phyloP scores from a whole-genome alignment of 805 yeast genomes.

The Nakazawaea holstii region DNA sequence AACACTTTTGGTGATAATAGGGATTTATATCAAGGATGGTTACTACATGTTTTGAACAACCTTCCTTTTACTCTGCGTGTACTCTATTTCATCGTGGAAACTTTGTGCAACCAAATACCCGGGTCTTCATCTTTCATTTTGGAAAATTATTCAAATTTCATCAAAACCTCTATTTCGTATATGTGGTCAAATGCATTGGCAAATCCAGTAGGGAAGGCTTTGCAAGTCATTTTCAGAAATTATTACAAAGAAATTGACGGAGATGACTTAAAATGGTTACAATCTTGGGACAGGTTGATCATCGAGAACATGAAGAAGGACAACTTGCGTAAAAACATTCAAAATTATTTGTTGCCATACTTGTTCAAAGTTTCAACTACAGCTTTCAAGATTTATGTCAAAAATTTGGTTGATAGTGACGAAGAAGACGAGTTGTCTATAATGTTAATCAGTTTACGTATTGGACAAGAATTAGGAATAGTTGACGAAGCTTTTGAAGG shows the following conservation, averaged over 20 bases:
- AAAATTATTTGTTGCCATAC: slow-evolving; percentile 56
- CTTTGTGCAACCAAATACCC: slow-evolving; percentile 43
- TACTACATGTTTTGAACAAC: slow-evolving; percentile 29
- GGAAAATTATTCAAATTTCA: slow-evolving; percentile 37
- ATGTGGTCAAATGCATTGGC: slow-evolving; percentile 60
- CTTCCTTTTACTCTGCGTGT: slow-evolving; percentile 52
- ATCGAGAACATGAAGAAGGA: slow-evolving; percentile 27
- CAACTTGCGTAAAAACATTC: slow-evolving; percentile 39
- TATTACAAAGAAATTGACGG: slow-evolving; percentile 24
- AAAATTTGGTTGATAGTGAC: slow-evolving; percentile 21
- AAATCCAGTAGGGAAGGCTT: slow-evolving; percentile 57
- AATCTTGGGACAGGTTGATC: slow-evolving; percentile 43
- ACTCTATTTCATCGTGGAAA: slow-evolving; percentile 55
- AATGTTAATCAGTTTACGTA: slow-evolving; percentile 49
- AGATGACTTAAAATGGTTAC: slow-evolving; percentile 36
- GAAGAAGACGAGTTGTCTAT: slow-evolving; percentile 28
- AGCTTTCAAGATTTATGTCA: slow-evolving; percentile 35
- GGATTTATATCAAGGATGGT: slow-evolving; percentile 38
- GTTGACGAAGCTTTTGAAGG: slow-evolving; percentile 43
- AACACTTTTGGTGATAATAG: slow-evolving; percentile 21
- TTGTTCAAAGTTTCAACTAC: slow-evolving; percentile 48
- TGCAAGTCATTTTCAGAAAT: slow-evolving; percentile 34
- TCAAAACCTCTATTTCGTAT: slow-evolving; percentile 38
- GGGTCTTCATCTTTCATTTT: slow-evolving; percentile 33
- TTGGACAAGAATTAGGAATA: slow-evolving; percentile 59